phyloP scores from a whole-genome alignment of 2,329 filamentous ascomycete species.

The Esteya vermicola region DNA sequence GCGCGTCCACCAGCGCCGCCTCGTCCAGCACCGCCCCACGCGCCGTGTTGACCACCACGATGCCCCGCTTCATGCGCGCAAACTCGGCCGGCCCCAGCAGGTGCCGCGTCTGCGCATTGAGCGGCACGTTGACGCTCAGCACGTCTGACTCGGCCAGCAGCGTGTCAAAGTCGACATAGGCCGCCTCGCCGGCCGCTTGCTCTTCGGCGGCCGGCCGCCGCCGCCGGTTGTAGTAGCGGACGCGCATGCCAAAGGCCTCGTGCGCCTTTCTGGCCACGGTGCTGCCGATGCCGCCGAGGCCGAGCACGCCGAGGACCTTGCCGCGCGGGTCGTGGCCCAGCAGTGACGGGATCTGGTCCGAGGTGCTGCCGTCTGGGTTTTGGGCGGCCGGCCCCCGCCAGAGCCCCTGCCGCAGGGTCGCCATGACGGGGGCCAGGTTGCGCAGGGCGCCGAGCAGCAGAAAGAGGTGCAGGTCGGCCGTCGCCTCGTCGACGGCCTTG shows the following conservation, averaged over 20 bases:
- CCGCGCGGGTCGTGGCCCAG: conserved; percentile 49
- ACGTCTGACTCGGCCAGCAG: conserved; percentile 33
- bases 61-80: conserved; percentile 31
- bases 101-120: conserved; percentile 20
- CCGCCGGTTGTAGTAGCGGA: conserved; percentile 36
- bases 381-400: conserved; percentile 49
- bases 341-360: too few relatives aligned
- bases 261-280: conserved; percentile 45
- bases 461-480: conserved; percentile 69
- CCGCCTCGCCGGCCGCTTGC: not conserved
- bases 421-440: conserved; percentile 55
- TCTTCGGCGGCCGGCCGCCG: conserved; percentile 22
- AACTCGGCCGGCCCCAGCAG: conserved; percentile 28
- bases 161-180: conserved; percentile 21
- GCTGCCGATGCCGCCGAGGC: conserved; percentile 41
- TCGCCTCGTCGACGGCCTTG: conserved; percentile 69
- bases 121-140: conserved; percentile 34
- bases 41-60: conserved; percentile 41
- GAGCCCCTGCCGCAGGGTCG: conserved; percentile 46
- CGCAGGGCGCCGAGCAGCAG: conserved; percentile 68
- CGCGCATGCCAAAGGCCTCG: conserved; percentile 44
- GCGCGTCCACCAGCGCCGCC: conserved; percentile 28
- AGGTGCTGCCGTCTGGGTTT: conserved; percentile 8
- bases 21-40: conserved; percentile 37
- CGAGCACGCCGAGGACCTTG: conserved; percentile 41